These are phyloP conservation scores for Entomortierella lignicola DNA, from an alignment of 192 early-diverging fungal species.

Conservation along the genomic window DNA sequence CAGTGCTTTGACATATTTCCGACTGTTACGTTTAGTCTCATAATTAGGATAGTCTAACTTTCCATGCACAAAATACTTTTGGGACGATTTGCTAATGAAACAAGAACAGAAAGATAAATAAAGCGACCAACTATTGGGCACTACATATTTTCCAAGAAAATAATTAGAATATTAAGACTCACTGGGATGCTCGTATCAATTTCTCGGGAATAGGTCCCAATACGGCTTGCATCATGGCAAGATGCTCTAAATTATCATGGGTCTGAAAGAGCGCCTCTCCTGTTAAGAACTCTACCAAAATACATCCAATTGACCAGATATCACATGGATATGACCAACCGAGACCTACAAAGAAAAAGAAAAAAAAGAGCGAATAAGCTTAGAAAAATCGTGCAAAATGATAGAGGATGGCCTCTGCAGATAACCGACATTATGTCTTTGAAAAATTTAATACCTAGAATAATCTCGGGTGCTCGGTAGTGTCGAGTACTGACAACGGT, in stretches of 20 bases:
- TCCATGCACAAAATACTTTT: slow-evolving; percentile 66
- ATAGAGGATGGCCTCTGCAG: not conserved
- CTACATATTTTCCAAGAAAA: slow-evolving; percentile 1
- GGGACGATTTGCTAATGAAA: slow-evolving; percentile 33
- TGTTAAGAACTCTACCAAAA: slow-evolving; percentile 94
- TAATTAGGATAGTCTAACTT: slow-evolving; percentile 66
- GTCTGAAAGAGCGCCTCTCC: slow-evolving; percentile 98
- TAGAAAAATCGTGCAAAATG: not conserved
- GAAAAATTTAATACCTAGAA: slow-evolving; percentile 84
- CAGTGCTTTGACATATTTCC: slow-evolving; percentile 70
- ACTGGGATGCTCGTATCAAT: slow-evolving; percentile 66
- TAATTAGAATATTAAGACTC: slow-evolving; percentile 5
- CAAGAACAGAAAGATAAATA: not conserved
- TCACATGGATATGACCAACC: slow-evolving; percentile 98
- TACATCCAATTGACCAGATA: slow-evolving; percentile 98
- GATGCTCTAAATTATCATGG: slow-evolving; percentile 96
- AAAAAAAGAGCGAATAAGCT: not conserved
- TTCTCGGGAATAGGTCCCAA: slow-evolving; percentile 81
- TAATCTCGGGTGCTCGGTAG: slow-evolving; percentile 98
- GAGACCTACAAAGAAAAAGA: slow-evolving; percentile 49
- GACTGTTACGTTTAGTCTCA: slow-evolving; percentile 64
- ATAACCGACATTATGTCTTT: too few species aligned
- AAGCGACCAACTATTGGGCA: not conserved
- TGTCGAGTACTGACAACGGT: slow-evolving; percentile 94
- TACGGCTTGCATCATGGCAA: slow-evolving; percentile 96